Base-by-base conservation (phyloP, 257 asterid species). In the Thymus mandschuricus region DNA sequence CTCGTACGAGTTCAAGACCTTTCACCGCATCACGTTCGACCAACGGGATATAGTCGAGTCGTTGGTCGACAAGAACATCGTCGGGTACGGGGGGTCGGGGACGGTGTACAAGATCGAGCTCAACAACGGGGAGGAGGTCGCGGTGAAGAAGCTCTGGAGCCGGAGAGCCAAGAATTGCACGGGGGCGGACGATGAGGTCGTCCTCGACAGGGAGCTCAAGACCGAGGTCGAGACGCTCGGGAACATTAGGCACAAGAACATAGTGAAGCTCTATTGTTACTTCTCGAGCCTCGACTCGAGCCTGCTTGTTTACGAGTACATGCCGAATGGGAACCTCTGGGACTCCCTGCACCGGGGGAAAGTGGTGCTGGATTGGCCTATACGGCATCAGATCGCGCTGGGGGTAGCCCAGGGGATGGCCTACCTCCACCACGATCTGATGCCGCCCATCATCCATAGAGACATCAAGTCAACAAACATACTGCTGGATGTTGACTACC, bases 61-160 rank as follows among this genome's bases (percentile, higher is more conserved):
- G 63, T 61, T 95, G 90, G 89, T 89, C 1, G 98, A 95, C 10
- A 86, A 89, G 60, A 95, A 95, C 84, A 87, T 92, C 10, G 93
- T 95, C 11, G 99, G 99, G 5, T 92, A 87, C 56, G 99, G 99
- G 33, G 98, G 99, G 34, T 95, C 99, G 0, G 98, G 99, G 59
- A 82, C 97, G 1, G 99, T 95, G 2, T 95, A 95, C 83, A 85
- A 68, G 79, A 80, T 92, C 21, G 95, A 88, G 80, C 76, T 91
- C 30, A 86, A 87, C 60, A 92, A 69, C 2, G 89, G 95, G 2
- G 96, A 89, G 60, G 86, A 76, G 13, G 88, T 92, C 0, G 99
- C 99, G 0, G 98, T 92, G 27, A 95, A 95, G 80, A 95, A 92
- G 86, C 82, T 95, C 28, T 92, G 98, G 99, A 88, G 95, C 66